Conservation (phyloP, 1,284 basidiomycete species). For the Melampsora larici-populina region DNA sequence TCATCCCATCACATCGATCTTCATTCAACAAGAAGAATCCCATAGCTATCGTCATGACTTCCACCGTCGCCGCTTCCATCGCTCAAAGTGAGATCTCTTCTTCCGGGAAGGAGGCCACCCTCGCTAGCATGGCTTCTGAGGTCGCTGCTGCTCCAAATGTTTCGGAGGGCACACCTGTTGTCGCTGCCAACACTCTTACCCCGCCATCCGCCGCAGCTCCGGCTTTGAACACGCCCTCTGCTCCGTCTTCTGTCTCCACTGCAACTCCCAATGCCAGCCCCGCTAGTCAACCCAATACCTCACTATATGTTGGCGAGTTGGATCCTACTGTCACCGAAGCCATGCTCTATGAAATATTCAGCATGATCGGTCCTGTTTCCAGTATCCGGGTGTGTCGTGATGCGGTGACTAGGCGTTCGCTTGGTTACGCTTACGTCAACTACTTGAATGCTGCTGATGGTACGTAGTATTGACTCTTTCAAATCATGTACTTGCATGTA, state of each 20-base stretch:
- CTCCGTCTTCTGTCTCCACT: conserved; percentile 38
- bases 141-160: conserved; percentile 18
- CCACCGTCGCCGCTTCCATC: conserved; percentile 49
- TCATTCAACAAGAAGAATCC: neutral
- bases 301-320: conserved; percentile 98
- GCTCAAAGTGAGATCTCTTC: conserved; percentile 45
- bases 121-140: conserved; percentile 25
- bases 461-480: conserved; percentile 53
- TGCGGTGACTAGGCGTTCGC: conserved; percentile 97
- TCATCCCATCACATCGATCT: conserved; percentile 3
- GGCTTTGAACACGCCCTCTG: conserved; percentile 44
- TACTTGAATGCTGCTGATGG: conserved; percentile 95
- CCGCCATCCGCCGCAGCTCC: conserved; percentile 44
- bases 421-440: conserved; percentile 99
- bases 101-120: conserved; percentile 44
- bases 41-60: conserved; percentile 32
- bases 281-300: conserved; percentile 58
- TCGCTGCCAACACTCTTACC: conserved; percentile 43
- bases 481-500: conserved; percentile 4
- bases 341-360: conserved; percentile 99
- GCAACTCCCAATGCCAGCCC: conserved; percentile 36
- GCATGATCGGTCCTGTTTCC: conserved; percentile 98
- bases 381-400: conserved; percentile 99
- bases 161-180: conserved; percentile 13
- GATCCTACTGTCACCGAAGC: conserved; percentile 97